Conservation (phyloP, 1,284 basidiomycete genomes). For the Ustilago trichophora region DNA sequence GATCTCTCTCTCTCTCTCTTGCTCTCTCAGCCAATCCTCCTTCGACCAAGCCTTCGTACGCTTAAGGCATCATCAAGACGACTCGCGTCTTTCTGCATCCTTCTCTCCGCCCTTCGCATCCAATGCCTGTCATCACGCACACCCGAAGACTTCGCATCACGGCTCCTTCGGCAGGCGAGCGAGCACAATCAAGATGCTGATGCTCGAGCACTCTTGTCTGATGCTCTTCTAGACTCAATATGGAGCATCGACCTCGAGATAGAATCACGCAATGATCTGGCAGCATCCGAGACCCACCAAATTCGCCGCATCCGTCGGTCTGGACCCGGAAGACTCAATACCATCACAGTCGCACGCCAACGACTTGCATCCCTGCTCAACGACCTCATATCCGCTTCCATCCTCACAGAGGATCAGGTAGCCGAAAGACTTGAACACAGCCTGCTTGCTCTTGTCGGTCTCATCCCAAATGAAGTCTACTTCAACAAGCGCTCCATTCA, state of each 20-base stretch:
- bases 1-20: no score
- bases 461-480: constrained; percentile 48
- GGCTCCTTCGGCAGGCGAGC: not conserved
- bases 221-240: constrained; percentile 49
- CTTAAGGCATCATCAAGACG: not conserved
- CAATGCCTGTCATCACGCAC: constrained; percentile 11
- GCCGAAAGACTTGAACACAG: constrained; percentile 47
- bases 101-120: constrained; percentile 5
- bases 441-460: constrained; percentile 43
- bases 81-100: constrained; percentile 1
- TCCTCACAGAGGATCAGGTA: constrained; percentile 14
- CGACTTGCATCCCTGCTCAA: constrained; percentile 23
- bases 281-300: not conserved
- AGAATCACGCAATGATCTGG: constrained; percentile 51
- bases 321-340: constrained; percentile 11
- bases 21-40: constrained; percentile 13
- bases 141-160: constrained; percentile 2
- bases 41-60: constrained; percentile 4
- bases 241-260: constrained; percentile 60
- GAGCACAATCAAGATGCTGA: not conserved
- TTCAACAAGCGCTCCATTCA: constrained; percentile 58
- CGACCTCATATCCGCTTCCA: constrained; percentile 17
- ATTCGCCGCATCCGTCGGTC: constrained; percentile 1
- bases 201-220: constrained; percentile 4
- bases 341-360: constrained; percentile 27